Base-by-base conservation (phyloP, 2,329 filamentous ascomycete genomes). In the Clonostachys rhizophaga region DNA sequence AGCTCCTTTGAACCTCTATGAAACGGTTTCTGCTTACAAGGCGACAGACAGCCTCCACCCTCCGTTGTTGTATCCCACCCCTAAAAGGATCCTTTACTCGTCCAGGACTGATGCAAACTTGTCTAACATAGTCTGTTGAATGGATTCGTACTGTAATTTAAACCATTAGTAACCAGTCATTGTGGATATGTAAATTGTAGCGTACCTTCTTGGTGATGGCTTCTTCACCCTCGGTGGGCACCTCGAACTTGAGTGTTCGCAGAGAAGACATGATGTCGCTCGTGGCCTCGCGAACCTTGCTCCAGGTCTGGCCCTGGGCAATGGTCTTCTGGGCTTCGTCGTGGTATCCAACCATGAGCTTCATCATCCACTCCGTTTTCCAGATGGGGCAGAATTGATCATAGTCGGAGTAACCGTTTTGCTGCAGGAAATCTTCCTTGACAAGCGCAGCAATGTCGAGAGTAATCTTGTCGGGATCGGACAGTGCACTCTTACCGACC, bases 361-460 rank as follows among this genome's bases (percentile, higher is more conserved):
- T 96, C 94, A 99, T 99, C 94, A 99, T 97, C 86, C 94, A 99
- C 68, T 95, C 88, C 0, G 94, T 99, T 86, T 99, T 99, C 94
- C 94, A 99, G 62, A 99, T 81, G 44, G 94, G 94, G 65, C 94
- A 99, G 83, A 95, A 99, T 74, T 97, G 91, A 65, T 99, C 94
- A 67, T 99, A 97, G 70, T 97, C 90, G 56, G 88, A 94, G 82
- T 99, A 99, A 53, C 94, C 94, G 74, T 99, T 99, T 70, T 99
- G 94, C 72, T 99, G 94, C 65, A 99, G 68, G 75, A 99, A 99
- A 67, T 99, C 94, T 64, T 99, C 94, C 82, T 99, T 99, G 70
- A 99, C 75, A 57, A 99, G 75, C 16, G 83, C 85, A 16, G 94
- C 89, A 52, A 99, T 84, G 64, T 97, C 95, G 45, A 99, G 79